Conservation (phyloP, 1,284 basidiomycete genomes). For the Ceratobasidium sp. region DNA sequence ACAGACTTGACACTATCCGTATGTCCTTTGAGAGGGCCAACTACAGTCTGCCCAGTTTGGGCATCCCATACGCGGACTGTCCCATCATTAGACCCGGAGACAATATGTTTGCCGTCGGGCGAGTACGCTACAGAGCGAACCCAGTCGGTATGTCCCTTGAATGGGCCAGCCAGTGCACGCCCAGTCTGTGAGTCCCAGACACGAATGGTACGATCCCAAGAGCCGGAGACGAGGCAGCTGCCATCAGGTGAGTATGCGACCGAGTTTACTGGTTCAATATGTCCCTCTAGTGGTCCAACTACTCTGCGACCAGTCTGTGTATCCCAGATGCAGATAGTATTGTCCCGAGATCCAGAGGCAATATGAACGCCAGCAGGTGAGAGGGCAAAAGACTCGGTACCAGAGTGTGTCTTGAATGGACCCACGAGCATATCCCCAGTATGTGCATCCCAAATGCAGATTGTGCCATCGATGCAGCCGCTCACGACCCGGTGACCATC, state of each 20-base stretch:
- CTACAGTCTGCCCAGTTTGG: neutral
- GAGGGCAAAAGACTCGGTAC: neutral
- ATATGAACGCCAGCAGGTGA: conserved; percentile 22
- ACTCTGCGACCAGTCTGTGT: neutral
- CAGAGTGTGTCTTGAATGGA: neutral
- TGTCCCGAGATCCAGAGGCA: conserved; percentile 16
- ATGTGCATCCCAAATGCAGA: neutral
- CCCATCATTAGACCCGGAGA: conserved; percentile 57
- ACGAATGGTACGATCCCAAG: conserved; percentile 6
- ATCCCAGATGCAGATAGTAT: conserved; percentile 26
- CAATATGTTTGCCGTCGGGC: conserved; percentile 25
- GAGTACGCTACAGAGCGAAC: conserved; percentile 16
- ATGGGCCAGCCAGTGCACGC: neutral
- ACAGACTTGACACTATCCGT: conserved; percentile 2
- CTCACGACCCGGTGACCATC: neutral
- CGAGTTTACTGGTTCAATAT: neutral
- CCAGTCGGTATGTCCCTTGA: conserved; percentile 43
- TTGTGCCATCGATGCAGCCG: neutral
- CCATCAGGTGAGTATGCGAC: conserved; percentile 43
- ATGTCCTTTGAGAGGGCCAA: conserved; percentile 17
- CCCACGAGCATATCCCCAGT: neutral
- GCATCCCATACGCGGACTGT: conserved; percentile 52
- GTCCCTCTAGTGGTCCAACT: neutral
- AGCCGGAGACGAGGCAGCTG: conserved; percentile 26
- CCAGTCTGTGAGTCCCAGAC: conserved; percentile 36